A percentile compares a stretch with the other conserved stretches of the same genome.
Conservation (phyloP, 306 rosid genomes). For the Trifolium pratense region DNA sequence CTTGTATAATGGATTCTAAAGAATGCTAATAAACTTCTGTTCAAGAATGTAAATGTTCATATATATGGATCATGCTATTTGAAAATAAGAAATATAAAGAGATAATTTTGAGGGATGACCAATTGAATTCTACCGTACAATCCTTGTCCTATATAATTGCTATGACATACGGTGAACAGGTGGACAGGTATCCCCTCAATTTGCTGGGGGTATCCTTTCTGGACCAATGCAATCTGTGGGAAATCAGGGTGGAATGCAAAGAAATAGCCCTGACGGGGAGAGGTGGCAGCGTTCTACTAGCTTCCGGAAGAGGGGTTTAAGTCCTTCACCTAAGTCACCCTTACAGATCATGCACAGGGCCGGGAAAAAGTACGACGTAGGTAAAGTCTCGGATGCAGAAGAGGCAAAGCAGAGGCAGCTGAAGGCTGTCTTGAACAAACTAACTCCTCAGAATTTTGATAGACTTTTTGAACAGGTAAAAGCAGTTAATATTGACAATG, state of each 20-base stretch:
- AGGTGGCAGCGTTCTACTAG: slow-evolving; percentile 81
- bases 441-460: slow-evolving; percentile 96
- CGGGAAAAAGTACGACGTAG: slow-evolving; percentile 90
- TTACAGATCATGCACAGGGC: slow-evolving; percentile 90
- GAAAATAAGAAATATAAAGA: no score
- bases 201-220: slow-evolving; percentile 71
- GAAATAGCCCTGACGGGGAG: slow-evolving; percentile 76
- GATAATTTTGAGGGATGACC: no score
- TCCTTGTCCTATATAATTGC: no score
- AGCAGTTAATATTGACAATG: slow-evolving; percentile 85
- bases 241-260: slow-evolving; percentile 73
- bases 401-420: slow-evolving; percentile 86
- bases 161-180: no score
- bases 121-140: no score
- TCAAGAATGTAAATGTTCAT: no score
- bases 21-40: no score
- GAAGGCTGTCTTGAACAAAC: slow-evolving; percentile 85
- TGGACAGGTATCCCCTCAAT: slow-evolving; percentile 55
- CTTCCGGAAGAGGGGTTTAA: slow-evolving; percentile 81
- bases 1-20: no score
- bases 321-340: slow-evolving; percentile 87
- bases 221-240: slow-evolving; percentile 78
- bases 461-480: slow-evolving; percentile 94
- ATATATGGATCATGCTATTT: no score
- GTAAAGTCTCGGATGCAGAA: slow-evolving; percentile 77